Evolutionary conservation across 1,139 yeast genomes (phyloP).

Genomic region (Entelexis sorbosivorans): DNA sequence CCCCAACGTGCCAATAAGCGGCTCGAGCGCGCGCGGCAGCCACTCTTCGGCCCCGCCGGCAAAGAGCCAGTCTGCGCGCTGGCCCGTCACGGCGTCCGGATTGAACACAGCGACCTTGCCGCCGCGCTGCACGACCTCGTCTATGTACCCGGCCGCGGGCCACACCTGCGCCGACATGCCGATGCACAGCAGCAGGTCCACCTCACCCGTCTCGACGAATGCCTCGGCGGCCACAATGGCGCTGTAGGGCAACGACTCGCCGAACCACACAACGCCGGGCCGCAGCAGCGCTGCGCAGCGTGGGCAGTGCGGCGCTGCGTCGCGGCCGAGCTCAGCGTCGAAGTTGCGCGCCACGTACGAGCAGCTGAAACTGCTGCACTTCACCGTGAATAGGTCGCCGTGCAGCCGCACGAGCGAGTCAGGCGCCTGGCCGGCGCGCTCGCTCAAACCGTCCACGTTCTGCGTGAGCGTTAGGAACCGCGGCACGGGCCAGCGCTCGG

Average conservation of each 20-base stretch:
- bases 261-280: constrained; percentile 92
- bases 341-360: constrained; percentile 48
- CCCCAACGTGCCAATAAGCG: constrained; percentile 20
- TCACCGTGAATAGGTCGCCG: constrained; percentile 62
- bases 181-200: constrained; percentile 66
- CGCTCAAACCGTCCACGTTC: constrained; percentile 67
- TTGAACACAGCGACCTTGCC: constrained; percentile 80
- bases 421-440: constrained; percentile 50
- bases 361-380: constrained; percentile 69
- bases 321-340: constrained; percentile 41
- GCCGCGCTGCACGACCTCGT: constrained; percentile 57
- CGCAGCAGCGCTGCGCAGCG: constrained; percentile 51
- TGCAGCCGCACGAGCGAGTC: constrained; percentile 53
- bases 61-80: constrained; percentile 53
- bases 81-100: constrained; percentile 39
- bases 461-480: constrained; percentile 58
- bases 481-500: constrained; percentile 29
- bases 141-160: constrained; percentile 88
- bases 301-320: constrained; percentile 61
- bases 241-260: constrained; percentile 62
- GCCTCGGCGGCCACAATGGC: constrained; percentile 58
- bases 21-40: constrained; percentile 57
- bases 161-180: constrained; percentile 81
- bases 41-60: constrained; percentile 69
- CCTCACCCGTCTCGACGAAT: constrained; percentile 47